phyloP scores from a whole-genome alignment of 2,329 filamentous ascomycete species.

The Tolypocladium sp. region DNA sequence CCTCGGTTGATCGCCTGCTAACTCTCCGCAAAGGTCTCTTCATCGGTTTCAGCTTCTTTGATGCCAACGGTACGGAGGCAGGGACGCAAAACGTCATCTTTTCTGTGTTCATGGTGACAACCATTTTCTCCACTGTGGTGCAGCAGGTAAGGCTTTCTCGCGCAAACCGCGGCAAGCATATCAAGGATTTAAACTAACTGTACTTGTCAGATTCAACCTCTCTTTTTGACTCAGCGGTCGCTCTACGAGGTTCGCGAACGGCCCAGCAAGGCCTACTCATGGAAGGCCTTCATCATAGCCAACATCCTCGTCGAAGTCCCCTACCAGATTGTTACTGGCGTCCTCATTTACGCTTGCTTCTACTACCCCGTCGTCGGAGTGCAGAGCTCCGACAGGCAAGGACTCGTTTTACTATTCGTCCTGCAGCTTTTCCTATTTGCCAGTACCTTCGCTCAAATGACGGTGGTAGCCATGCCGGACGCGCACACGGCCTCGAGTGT shows the following conservation, averaged over 20 bases:
- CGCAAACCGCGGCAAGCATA: too few relatives aligned
- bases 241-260: slow-evolving; percentile 73
- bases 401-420: slow-evolving; percentile 55
- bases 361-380: slow-evolving; percentile 55
- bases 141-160: slow-evolving; percentile 39
- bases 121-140: slow-evolving; percentile 62
- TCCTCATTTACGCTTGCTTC: slow-evolving; percentile 56
- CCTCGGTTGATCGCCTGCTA: neutral
- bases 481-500: slow-evolving; percentile 59
- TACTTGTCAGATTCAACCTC: slow-evolving; percentile 53
- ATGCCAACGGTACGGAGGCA: slow-evolving; percentile 43
- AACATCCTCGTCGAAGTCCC: slow-evolving; percentile 67
- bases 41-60: slow-evolving; percentile 66
- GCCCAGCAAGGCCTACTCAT: slow-evolving; percentile 66
- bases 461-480: slow-evolving; percentile 60
- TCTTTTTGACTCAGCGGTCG: slow-evolving; percentile 64
- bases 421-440: slow-evolving; percentile 63
- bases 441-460: slow-evolving; percentile 64
- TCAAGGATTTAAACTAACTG: slow-evolving; percentile 2
- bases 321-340: slow-evolving; percentile 55
- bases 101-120: slow-evolving; percentile 65
- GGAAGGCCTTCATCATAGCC: slow-evolving; percentile 63
- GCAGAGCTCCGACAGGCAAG: slow-evolving; percentile 46
- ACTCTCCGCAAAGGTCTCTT: slow-evolving; percentile 41
- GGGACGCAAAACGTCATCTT: slow-evolving; percentile 72